phyloP scores from a whole-genome alignment of 208 protist species.

The Leishmania tropica region DNA sequence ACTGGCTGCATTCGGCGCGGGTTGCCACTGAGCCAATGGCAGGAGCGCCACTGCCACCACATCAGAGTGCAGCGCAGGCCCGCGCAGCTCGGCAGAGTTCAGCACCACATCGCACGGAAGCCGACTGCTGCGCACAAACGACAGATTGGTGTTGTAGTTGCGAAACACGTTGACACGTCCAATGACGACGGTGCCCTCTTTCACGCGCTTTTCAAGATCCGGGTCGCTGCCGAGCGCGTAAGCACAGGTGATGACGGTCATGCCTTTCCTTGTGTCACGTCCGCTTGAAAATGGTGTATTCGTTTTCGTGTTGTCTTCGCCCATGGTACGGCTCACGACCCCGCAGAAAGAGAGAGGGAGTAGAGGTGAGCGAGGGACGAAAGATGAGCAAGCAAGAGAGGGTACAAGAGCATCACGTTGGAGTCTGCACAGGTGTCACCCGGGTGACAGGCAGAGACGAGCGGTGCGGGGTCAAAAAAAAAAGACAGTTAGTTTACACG shows the following conservation, averaged over 20 bases:
- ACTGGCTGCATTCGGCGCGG: not conserved
- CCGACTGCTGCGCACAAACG: slow-evolving; percentile 50
- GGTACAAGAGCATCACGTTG: not conserved
- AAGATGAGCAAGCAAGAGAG: not conserved
- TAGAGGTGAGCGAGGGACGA: not conserved
- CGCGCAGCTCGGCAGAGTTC: slow-evolving; percentile 32
- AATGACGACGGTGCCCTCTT: slow-evolving; percentile 60
- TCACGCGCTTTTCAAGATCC: slow-evolving; percentile 46
- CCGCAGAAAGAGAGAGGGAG: not conserved
- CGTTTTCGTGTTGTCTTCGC: not conserved
- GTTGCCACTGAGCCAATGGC: slow-evolving; percentile 20
- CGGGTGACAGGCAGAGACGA: not conserved
- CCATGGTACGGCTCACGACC: not conserved
- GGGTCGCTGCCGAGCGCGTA: slow-evolving; percentile 52
- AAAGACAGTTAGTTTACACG: not conserved
- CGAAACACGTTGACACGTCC: slow-evolving; percentile 50
- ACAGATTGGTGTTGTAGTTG: slow-evolving; percentile 39
- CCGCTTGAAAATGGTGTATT: not conserved
- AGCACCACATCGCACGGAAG: slow-evolving; percentile 66
- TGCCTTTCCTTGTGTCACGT: not conserved
- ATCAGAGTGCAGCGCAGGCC: slow-evolving; percentile 51
- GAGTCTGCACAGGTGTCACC: not conserved
- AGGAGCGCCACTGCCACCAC: slow-evolving; percentile 74
- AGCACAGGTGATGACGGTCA: not conserved
- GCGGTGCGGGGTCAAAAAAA: too few species aligned